Evolutionary conservation across 2,329 filamentous ascomycete species (phyloP).

Genomic region (Penicillium sp.): DNA sequence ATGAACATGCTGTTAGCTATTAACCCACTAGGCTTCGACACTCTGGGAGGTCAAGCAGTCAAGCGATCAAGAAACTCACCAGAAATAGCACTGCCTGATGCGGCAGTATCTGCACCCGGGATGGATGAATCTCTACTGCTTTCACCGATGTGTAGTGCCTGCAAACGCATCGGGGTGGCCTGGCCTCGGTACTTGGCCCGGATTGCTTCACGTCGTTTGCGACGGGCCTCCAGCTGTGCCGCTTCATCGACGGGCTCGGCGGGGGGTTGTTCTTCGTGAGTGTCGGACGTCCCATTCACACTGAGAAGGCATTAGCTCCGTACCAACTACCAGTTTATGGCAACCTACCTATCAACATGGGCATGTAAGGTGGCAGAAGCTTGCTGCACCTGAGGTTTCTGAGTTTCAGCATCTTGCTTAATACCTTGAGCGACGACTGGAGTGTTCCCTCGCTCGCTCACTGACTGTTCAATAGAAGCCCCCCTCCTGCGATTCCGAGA

Average conservation of each 20-base stretch:
- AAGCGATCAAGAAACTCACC: constrained; percentile 34
- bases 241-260: constrained; percentile 65
- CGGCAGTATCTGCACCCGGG: constrained; percentile 40
- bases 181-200: constrained; percentile 68
- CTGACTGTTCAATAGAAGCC: constrained; percentile 51
- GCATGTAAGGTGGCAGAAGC: constrained; percentile 35
- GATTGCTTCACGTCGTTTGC: constrained; percentile 74
- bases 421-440: constrained; percentile 48
- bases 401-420: constrained; percentile 61
- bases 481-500: too few species aligned
- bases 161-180: constrained; percentile 63
- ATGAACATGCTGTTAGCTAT: too few species aligned
- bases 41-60: too few species aligned
- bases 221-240: constrained; percentile 75
- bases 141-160: constrained; percentile 59
- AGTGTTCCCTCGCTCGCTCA: constrained; percentile 56
- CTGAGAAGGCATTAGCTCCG: too few species aligned
- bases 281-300: too few species aligned
- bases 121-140: constrained; percentile 48
- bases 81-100: constrained; percentile 34
- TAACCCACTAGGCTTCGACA: too few species aligned
- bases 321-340: too few species aligned
- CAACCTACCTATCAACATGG: constrained; percentile 16
- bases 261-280: constrained; percentile 28
- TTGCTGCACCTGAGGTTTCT: constrained; percentile 52